phyloP scores from a whole-genome alignment of 176 grass and related monocot genomes.

The Ensete glaucum region DNA sequence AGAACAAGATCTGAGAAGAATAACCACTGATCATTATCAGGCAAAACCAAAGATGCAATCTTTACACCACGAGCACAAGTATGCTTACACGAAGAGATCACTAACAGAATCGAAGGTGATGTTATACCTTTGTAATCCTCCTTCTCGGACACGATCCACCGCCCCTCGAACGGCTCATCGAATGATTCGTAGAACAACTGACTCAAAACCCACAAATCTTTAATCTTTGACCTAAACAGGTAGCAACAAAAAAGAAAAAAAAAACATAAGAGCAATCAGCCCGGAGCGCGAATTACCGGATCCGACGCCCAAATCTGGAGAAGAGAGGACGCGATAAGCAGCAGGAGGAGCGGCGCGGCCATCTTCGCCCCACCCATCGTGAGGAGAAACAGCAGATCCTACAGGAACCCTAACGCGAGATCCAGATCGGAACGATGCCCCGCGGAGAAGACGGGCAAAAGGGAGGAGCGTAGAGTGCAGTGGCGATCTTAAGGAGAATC shows the following conservation, averaged over 20 bases:
- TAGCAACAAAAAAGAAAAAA: not conserved
- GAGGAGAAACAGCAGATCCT: not conserved
- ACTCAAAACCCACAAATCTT: not conserved
- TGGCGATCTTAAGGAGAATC: not conserved
- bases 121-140: slow-evolving; percentile 15
- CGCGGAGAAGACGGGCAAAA: no score
- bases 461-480: not conserved
- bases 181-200: slow-evolving; percentile 26
- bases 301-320: slow-evolving; percentile 2
- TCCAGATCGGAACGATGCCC: not conserved
- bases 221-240: not conserved
- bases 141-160: slow-evolving; percentile 19
- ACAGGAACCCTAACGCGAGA: not conserved
- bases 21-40: not conserved
- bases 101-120: not conserved
- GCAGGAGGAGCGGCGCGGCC: not conserved
- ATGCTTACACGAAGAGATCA: no score
- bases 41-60: not conserved
- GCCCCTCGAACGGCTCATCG: slow-evolving; percentile 15
- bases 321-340: not conserved
- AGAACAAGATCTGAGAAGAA: no score
- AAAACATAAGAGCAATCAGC: not conserved
- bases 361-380: not conserved
- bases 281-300: not conserved
- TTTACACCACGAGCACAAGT: not conserved